phyloP scores from a whole-genome alignment of 2,329 filamentous ascomycete species.

The Thelonectria discophora region DNA sequence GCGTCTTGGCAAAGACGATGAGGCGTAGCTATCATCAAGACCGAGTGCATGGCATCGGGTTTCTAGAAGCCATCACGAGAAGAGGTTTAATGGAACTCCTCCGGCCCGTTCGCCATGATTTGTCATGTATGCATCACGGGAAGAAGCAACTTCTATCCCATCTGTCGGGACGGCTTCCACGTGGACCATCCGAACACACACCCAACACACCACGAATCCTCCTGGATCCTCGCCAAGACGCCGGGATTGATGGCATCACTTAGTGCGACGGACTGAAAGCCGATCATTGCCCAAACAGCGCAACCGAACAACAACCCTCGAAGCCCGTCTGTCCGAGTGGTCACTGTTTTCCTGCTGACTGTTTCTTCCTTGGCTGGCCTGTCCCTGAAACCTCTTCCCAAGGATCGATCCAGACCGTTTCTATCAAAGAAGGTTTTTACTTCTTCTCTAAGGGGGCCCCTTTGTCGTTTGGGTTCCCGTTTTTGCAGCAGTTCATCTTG shows the following conservation, averaged over 20 bases:
- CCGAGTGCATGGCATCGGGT: neutral
- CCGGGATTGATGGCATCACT: slow-evolving; percentile 3
- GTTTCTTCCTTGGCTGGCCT: neutral
- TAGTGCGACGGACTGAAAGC: slow-evolving; percentile 11
- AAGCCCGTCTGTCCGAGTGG: neutral
- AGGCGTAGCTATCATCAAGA: neutral
- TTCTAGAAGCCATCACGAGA: neutral
- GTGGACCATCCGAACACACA: neutral
- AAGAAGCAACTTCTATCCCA: neutral
- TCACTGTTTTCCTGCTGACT: neutral
- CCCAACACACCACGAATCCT: neutral
- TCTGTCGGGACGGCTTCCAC: neutral
- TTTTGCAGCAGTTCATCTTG: slow-evolving; percentile 11
- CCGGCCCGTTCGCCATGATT: neutral
- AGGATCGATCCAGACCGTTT: neutral
- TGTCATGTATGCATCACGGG: neutral
- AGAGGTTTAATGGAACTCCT: neutral
- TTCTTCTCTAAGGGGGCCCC: neutral
- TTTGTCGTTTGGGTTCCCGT: neutral
- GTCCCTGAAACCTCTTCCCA: neutral
- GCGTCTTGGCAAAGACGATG: neutral
- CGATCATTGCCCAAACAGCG: slow-evolving; percentile 24
- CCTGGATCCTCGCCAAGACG: neutral
- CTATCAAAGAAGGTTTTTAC: slow-evolving; percentile 3
- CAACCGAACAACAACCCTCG: neutral